phyloP scores from a whole-genome alignment of 306 rosid species.

The Gastrolobium villosum region DNA sequence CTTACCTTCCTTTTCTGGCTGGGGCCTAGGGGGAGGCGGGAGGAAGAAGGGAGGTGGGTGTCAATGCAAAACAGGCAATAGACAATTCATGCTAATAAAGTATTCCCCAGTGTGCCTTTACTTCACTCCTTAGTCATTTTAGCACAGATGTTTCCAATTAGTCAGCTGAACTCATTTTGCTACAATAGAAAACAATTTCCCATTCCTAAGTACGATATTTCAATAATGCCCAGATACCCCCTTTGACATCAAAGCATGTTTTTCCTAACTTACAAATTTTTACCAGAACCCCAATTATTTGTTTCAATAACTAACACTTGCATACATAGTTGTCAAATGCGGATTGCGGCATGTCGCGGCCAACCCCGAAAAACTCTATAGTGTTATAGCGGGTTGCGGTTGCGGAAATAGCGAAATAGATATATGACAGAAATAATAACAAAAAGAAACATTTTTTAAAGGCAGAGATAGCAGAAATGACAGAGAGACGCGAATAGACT shows the following conservation, averaged over 20 bases:
- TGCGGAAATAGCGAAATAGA: no score
- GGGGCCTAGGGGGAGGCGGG: not conserved
- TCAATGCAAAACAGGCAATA: conserved; percentile 11
- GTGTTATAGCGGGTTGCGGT: no score
- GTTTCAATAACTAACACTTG: conserved; percentile 3
- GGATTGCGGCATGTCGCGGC: no score
- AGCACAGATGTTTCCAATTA: conserved; percentile 13
- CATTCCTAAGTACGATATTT: not conserved
- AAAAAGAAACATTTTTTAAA: no score
- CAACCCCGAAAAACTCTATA: no score
- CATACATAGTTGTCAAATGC: no score
- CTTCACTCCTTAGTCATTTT: not conserved
- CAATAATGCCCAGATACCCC: not conserved
- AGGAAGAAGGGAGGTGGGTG: conserved; percentile 27
- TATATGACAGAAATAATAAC: no score
- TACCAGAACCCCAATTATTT: conserved; percentile 9
- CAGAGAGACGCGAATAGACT: no score
- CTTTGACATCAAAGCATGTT: conserved; percentile 10
- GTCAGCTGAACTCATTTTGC: not conserved
- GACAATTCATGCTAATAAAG: conserved; percentile 16
- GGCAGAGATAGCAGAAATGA: no score
- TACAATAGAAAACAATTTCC: not conserved
- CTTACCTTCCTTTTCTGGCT: not conserved
- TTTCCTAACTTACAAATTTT: not conserved
- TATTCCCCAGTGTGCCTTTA: not conserved